Conservation (phyloP, 2,329 filamentous ascomycete genomes). For the Elsinoe australis region DNA sequence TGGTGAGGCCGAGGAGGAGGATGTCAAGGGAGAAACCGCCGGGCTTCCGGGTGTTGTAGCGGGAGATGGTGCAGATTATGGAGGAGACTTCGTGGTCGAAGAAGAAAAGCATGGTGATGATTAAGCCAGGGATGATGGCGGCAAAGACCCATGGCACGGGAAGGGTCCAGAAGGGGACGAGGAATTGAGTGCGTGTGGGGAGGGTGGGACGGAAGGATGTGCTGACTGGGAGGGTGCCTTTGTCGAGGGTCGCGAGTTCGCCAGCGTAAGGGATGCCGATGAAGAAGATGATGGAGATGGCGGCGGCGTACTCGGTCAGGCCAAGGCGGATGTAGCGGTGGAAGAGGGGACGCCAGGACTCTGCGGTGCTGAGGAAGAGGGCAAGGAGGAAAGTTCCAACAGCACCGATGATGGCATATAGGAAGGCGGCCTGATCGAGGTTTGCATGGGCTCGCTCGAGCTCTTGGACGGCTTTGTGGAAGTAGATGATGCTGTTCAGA, state of each 20-base stretch:
- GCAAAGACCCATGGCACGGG: slow-evolving; percentile 53
- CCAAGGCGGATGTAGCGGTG: slow-evolving; percentile 55
- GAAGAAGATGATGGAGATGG: slow-evolving; percentile 59
- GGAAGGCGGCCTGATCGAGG: slow-evolving; percentile 54
- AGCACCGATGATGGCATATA: slow-evolving; percentile 58
- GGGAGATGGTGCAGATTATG: slow-evolving; percentile 57
- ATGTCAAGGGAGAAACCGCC: slow-evolving; percentile 60
- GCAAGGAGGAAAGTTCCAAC: slow-evolving; percentile 57
- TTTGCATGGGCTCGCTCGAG: slow-evolving; percentile 50
- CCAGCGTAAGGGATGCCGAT: slow-evolving; percentile 56
- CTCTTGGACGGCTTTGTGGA: slow-evolving; percentile 60
- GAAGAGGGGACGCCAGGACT: slow-evolving; percentile 54
- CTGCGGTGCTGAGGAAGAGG: slow-evolving; percentile 54
- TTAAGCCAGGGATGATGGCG: slow-evolving; percentile 54
- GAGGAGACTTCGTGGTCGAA: slow-evolving; percentile 64
- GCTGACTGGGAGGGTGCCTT: slow-evolving; percentile 51
- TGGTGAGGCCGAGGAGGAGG: slow-evolving; percentile 54
- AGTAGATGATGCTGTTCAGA: slow-evolving; percentile 61
- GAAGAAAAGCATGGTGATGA: slow-evolving; percentile 61
- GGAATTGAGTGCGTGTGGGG: slow-evolving; percentile 49
- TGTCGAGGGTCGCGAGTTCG: slow-evolving; percentile 52
- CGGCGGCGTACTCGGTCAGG: slow-evolving; percentile 56
- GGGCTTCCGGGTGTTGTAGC: slow-evolving; percentile 55
- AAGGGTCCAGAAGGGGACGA: slow-evolving; percentile 57
- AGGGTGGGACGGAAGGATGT: slow-evolving; percentile 50